Base-by-base conservation (phyloP, 192 early-diverging fungal species). In the Dissophora globulifera region DNA sequence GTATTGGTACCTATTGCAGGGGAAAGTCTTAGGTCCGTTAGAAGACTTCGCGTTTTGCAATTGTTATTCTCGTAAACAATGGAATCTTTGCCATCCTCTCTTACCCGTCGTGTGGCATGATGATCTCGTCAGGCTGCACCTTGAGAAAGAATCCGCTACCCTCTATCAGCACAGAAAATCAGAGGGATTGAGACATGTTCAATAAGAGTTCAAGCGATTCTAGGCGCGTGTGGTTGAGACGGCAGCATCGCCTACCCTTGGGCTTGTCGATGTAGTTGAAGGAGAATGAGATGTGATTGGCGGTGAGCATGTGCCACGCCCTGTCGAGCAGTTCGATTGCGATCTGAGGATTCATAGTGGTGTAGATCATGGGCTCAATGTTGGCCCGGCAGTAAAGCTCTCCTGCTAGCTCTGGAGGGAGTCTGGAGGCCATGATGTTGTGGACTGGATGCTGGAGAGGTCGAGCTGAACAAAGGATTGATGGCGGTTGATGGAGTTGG, bases 211-310 rank as follows among this genome's bases (percentile, higher is more conserved):
- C n/a, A n/a, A n/a, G n/a, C n/a, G n/a, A n/a, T n/a, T n/a, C n/a
- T n/a, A n/a, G n/a, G n/a, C n/a, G n/a, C n/a, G n/a, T n/a, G 35
- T 38, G 13, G 35, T 38, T 38, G 35, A 38, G n/a, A n/a, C n/a
- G n/a, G n/a, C n/a, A n/a, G n/a, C n/a, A n/a, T n/a, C n/a, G 15
- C 33, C 42, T 64, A 81, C 79, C 79, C 56, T 67, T 59, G 22
- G 79, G 70, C 54, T 69, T 75, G 52, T 81, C 79, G 40, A 81
- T 81, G 45, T 69, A 76, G 47, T 67, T 69, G 41, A 47, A 69
- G 16, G 57, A 63, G 23, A 81, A 81, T 13, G 66, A 51, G 50
- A 81, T 58, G 16, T 65, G 65, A 22, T 58, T 59, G 48, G 55
- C 46, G n/a, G 25, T 50, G 61, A 64, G 47, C 61, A 74, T 62